Evolutionary conservation across 768 basidiomycete species (phyloP).

Genomic region (Calocera viscosa): DNA sequence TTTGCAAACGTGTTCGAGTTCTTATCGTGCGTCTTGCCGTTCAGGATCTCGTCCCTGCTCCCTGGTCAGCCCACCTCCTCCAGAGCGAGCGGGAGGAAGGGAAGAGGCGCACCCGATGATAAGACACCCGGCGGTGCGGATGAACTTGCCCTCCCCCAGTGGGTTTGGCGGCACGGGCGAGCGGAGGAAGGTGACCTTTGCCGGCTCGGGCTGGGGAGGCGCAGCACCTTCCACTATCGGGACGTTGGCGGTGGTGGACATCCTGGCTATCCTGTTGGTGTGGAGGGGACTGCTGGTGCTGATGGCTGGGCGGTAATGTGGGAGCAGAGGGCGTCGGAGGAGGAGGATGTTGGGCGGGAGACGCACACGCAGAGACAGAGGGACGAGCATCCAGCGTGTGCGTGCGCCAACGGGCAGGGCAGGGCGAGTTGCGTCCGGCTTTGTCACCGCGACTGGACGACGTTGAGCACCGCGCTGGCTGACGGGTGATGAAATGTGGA

Average conservation of each 20-base stretch:
- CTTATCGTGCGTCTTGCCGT: slow-evolving; percentile 75
- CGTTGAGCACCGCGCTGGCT: too few species aligned
- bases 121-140: slow-evolving; percentile 60
- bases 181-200: slow-evolving; percentile 10
- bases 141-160: slow-evolving; percentile 54
- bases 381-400: background rate
- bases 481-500: too few species aligned
- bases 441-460: too few species aligned
- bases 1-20: slow-evolving; percentile 81
- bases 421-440: too few species aligned
- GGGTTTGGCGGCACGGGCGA: slow-evolving; percentile 53
- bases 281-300: background rate
- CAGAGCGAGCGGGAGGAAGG: background rate
- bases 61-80: background rate
- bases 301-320: background rate
- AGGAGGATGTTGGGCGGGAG: background rate
- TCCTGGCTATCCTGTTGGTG: background rate
- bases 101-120: slow-evolving; percentile 50
- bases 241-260: background rate
- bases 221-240: background rate
- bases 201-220: background rate
- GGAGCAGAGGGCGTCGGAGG: background rate
- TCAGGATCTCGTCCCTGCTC: slow-evolving; percentile 75
- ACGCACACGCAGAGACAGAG: background rate
- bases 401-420: too few species aligned